Evolutionary conservation across 345 rosid genomes (phyloP), one percentile per base, ranked within the genome.

Genomic region (Euphorbia tirucalli): DNA sequence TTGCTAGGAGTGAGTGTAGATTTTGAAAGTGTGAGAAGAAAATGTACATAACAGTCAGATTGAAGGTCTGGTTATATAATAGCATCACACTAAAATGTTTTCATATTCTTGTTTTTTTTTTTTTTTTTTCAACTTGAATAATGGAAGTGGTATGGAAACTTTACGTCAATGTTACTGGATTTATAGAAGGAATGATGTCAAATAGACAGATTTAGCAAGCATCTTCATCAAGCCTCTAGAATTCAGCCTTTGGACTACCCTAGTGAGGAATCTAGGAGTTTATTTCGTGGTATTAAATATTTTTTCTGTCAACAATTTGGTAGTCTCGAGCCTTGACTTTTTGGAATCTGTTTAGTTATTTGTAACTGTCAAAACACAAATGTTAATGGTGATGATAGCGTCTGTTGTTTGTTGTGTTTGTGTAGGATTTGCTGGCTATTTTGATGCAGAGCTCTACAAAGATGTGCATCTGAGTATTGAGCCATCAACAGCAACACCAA

Each of bases 391-490:
- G 37, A 27, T 66, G 14, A 28, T 64, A 22, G 27, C 35, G 0
- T 11, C 19, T 24, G 5, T 48, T 66, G 24, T 46, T 18, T 7
- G 28, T 25, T 46, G 7, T 65, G 28, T 19, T 9, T n/a, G 13
- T 46, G 55, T 61, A 95, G 99, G 98, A 72, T 93, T 96, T 75
- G 98, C 96, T 81, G 97, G 99, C 63, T 90, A 93, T 64, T 96
- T 96, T 71, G 93, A 96, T 80, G 89, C 99, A 1, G 80, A 64
- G 21, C 90, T 96, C n/a, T 96, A 93, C 77, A 87, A 91, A 85
- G 98, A 96, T 77, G 89, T 95, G 25, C 98, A 96, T 85, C 94
- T 96, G 27, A 96, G 99, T 31, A 95, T 88, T 75, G 99, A 96
- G 74, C 98, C 98, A 66, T 86, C 94, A 24, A 85, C 82, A 21